A percentile compares a stretch with the other conserved stretches of the same genome.
Conservation (phyloP, 352 stramenopile species). For the Aphanomyces euteiches region DNA sequence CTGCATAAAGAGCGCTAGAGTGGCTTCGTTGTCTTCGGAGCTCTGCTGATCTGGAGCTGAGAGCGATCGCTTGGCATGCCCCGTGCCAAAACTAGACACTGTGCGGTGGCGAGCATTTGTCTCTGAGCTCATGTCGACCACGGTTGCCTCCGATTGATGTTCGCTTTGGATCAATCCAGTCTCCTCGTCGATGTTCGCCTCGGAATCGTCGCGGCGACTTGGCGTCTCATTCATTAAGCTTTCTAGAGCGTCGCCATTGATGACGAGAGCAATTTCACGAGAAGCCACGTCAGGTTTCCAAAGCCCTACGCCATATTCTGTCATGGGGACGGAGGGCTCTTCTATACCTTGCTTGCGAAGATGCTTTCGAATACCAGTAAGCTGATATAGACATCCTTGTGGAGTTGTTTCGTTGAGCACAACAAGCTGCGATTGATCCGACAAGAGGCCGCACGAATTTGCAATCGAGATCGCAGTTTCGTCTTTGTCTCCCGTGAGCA, state of each 20-base stretch:
- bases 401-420: slow-evolving; percentile 30
- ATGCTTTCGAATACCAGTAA: slow-evolving; percentile 25
- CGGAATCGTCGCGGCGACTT: neutral
- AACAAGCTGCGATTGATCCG: slow-evolving; percentile 57
- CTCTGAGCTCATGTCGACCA: neutral
- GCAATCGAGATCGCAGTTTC: slow-evolving; percentile 99
- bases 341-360: slow-evolving; percentile 23
- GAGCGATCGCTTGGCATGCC: neutral
- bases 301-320: slow-evolving; percentile 43
- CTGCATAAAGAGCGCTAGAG: slow-evolving; percentile 52
- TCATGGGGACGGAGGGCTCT: neutral
- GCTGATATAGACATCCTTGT: slow-evolving; percentile 19
- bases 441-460: slow-evolving; percentile 93
- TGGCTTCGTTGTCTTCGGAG: slow-evolving; percentile 13
- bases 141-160: neutral
- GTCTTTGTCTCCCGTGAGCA: slow-evolving; percentile 99
- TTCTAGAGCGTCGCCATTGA: slow-evolving; percentile 79
- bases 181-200: neutral
- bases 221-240: slow-evolving; percentile 40
- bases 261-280: slow-evolving; percentile 66
- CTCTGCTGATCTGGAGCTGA: slow-evolving; percentile 41
- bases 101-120: neutral
- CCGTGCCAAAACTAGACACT: neutral
- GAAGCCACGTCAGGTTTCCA: slow-evolving; percentile 73
- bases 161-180: neutral